Conservation (phyloP, 352 stramenopile genomes). For the Pythium diclinum region DNA sequence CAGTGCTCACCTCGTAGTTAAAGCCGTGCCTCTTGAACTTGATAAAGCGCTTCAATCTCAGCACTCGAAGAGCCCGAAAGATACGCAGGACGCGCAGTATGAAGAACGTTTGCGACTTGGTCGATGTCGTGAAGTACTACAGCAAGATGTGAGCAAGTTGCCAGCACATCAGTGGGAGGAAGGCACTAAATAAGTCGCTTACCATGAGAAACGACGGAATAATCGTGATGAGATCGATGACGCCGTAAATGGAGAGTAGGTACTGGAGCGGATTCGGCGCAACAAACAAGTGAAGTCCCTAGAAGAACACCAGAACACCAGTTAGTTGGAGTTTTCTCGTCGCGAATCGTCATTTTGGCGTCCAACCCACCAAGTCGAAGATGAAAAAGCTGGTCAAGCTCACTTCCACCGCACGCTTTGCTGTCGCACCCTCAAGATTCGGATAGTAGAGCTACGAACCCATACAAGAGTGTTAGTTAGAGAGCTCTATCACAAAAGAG, state of each 20-base stretch:
- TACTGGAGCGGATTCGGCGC: slow-evolving; percentile 39
- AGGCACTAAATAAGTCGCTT: neutral
- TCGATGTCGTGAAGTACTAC: slow-evolving; percentile 41
- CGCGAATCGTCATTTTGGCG: neutral
- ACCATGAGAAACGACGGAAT: slow-evolving; percentile 63
- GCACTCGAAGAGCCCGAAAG: slow-evolving; percentile 59
- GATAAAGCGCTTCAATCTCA: slow-evolving; percentile 56
- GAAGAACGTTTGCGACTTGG: slow-evolving; percentile 50
- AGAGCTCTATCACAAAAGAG: neutral
- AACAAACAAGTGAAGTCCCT: slow-evolving; percentile 53
- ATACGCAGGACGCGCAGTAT: slow-evolving; percentile 69
- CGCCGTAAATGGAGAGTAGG: slow-evolving; percentile 44
- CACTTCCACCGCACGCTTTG: slow-evolving; percentile 35
- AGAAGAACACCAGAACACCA: neutral
- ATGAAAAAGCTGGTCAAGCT: slow-evolving; percentile 55
- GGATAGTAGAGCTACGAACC: slow-evolving; percentile 39
- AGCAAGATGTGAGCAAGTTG: neutral
- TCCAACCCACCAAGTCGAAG: slow-evolving; percentile 43
- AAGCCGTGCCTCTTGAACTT: slow-evolving; percentile 64
- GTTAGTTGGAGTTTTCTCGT: neutral
- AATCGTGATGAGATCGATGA: slow-evolving; percentile 75
- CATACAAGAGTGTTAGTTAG: neutral
- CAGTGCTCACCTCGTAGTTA: slow-evolving; percentile 56
- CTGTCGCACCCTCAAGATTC: slow-evolving; percentile 18
- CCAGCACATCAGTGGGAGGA: too few species aligned